These are phyloP conservation scores for Isoetes engelmannii DNA, from an alignment of 83 land plant genomes.

Conservation along the genomic window DNA sequence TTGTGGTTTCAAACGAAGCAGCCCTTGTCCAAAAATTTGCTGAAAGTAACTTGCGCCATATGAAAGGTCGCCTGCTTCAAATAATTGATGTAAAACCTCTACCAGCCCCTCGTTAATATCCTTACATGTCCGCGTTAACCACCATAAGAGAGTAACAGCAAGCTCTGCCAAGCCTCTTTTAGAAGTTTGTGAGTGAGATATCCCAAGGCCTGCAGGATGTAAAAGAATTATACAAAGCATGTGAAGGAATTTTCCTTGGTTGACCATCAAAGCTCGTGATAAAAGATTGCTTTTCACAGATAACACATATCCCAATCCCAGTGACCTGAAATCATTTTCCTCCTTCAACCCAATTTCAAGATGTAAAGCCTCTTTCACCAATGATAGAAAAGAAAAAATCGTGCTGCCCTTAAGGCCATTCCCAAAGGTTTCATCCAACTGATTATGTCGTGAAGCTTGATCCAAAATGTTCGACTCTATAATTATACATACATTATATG, in stretches of 20 bases:
- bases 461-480: no score
- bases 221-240: conserved; percentile 25
- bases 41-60: conserved; percentile 17
- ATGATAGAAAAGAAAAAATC: no score
- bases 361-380: no score
- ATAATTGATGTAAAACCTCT: conserved; percentile 15
- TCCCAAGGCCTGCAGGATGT: conserved; percentile 28
- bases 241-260: conserved; percentile 12
- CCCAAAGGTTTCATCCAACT: no score
- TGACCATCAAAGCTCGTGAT: no score
- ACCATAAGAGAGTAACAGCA: conserved; percentile 19
- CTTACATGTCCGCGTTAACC: conserved; percentile 14
- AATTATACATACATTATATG: no score
- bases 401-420: no score
- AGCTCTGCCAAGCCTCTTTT: conserved; percentile 22
- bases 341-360: no score
- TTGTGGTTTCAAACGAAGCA: not conserved
- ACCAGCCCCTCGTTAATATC: conserved; percentile 19
- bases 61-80: conserved; percentile 12
- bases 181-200: conserved; percentile 16
- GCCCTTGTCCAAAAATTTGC: not conserved
- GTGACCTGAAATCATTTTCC: no score
- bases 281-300: no score
- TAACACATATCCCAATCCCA: no score
- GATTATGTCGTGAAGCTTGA: no score